Evolutionary conservation across 75 land plant genomes (phyloP).

Genomic region (Selaginella tamariscina): DNA sequence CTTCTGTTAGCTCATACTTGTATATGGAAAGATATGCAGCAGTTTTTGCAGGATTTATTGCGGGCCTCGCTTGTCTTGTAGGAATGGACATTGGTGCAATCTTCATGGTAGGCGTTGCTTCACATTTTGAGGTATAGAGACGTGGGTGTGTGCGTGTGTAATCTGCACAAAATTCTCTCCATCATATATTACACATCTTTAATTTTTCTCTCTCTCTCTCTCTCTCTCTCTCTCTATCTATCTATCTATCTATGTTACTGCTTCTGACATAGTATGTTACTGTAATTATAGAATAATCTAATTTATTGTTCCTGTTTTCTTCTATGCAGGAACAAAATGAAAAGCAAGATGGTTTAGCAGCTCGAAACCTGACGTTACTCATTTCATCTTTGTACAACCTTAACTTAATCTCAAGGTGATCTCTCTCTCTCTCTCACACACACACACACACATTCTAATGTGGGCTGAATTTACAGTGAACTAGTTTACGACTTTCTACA

Average conservation of each 20-base stretch:
- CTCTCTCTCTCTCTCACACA: too few relatives aligned
- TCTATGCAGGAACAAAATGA: conserved; percentile 69
- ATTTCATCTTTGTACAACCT: conserved; percentile 58
- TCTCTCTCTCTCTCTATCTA: background rate
- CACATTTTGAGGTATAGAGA: conserved; percentile 65
- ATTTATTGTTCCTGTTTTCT: too few relatives aligned
- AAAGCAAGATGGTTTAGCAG: conserved; percentile 59
- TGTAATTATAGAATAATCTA: too few relatives aligned
- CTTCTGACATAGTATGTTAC: too few relatives aligned
- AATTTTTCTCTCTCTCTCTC: background rate
- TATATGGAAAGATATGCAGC: conserved; percentile 68
- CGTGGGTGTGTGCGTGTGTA: too few relatives aligned
- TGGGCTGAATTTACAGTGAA: too few relatives aligned
- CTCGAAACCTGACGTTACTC: conserved; percentile 60
- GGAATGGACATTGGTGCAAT: conserved; percentile 94
- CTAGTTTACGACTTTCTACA: conserved; percentile 70
- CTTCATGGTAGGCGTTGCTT: conserved; percentile 61
- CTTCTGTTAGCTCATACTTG: background rate
- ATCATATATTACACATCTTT: background rate
- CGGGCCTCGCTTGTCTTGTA: conserved; percentile 68
- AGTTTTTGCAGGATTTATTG: conserved; percentile 80
- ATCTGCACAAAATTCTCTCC: too few relatives aligned
- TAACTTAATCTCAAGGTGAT: conserved; percentile 66
- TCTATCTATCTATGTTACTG: too few relatives aligned
- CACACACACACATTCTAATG: too few relatives aligned